Evolutionary conservation across 1,284 basidiomycete species (phyloP), one percentile per base, ranked within the genome.

Genomic region (Fomitopsis pinicola): DNA sequence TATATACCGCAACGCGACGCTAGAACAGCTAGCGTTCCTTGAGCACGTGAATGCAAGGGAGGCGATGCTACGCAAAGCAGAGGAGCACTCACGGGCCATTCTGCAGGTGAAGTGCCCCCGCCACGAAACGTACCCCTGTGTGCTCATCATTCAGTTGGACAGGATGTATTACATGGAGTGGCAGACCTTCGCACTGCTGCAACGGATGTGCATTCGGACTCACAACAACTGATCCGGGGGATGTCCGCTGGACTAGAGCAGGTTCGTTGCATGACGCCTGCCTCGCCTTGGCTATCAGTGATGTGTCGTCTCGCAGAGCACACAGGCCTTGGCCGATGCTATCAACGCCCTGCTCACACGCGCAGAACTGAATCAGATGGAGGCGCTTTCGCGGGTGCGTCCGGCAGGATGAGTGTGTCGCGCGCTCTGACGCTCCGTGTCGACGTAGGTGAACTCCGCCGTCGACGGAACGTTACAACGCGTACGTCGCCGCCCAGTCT

Each of bases 1-100:
- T 60, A 79, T 87, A 35, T 90, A 90, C 73, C 78, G 74, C 57
- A 91, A 91, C 63, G 78, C 81, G 26, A 88, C 87, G 0, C 61
- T 81, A 15, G 85, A 89, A 63, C 84, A 87, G 61, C 69, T 82
- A 12, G 69, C 75, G 26, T 67, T 89, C 26, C 65, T 89, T 30
- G 77, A 75, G n/a, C 71, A 78, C 64, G 63, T 89, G 9, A 67
- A 73, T n/a, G 70, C 75, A 14, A 76, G 79, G 44, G 83, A 86
- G 68, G 75, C 76, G 52, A 59, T 45, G 2, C 66, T 77, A 38
- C 69, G 71, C 59, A 64, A 68, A 38, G 67, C 64, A 56, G 67
- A 71, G 33, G 61, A 68, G 14, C 59, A 67, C 35, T 73, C 77
- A 64, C 62, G 65, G 54, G 63, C 62, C 15, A 59, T 73, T 12